Evolutionary conservation across 2,329 filamentous ascomycete species (phyloP), one percentile per base, ranked within the genome.

Genomic region (Graphiopsis chlorocephala): DNA sequence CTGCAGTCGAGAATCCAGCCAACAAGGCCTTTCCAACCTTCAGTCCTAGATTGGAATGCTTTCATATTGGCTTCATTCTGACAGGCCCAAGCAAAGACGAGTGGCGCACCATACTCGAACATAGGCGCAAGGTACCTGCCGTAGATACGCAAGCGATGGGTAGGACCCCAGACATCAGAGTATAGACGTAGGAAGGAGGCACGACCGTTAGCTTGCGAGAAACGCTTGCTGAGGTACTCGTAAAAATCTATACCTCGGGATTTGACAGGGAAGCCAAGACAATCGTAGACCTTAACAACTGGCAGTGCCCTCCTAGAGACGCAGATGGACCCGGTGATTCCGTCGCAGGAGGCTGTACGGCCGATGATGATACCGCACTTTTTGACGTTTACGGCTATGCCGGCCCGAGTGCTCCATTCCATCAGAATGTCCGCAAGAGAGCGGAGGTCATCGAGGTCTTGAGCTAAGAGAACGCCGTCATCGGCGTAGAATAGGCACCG

Each of bases 211-310:
- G 53, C 55, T 45, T 58, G 31, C 2, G 20, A 26, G 33, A 58
- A 17, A 25, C 33, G 33, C 23, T 11, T 58, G n/a, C 31, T 35
- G 2, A 57, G 31, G 20, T 57, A 38, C 28, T 33, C 31, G 31
- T 14, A 10, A 14, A 38, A 57, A 31, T 57, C 53, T 23, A 57
- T 57, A 4, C 53, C 53, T n/a, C 14, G 8, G 3, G n/a, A 38
- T 38, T 23, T 33, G 6, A 57, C n/a, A 26, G 53, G 53, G n/a
- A 57, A 57, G 42, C 63, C 25, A 52, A 64, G 42, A 55, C 60
- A 38, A 20, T 42, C 53, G 33, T 53, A 63, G n/a, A 20, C 28
- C 17, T 56, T 29, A 10, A 56, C 29, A 31, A 42, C 15, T 35
- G 28, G 52, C 29, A 56, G 29, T 31, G 29, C 15, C 29, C 20